Evolutionary conservation across 2,329 filamentous ascomycete genomes (phyloP).

Genomic region (Cladosporium sp.): DNA sequence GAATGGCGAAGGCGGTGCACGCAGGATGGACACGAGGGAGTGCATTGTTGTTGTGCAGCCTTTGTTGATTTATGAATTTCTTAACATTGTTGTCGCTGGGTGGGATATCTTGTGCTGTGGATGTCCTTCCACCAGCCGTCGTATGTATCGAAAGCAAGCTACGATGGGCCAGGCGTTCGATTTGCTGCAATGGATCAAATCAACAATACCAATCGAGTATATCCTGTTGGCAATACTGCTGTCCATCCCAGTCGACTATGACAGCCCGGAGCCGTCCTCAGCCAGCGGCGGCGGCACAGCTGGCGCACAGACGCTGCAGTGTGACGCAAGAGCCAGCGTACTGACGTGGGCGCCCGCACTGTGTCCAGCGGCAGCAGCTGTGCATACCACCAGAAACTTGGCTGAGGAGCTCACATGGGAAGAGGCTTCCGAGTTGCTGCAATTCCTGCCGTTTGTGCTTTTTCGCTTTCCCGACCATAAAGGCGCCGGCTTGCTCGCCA

Average conservation of each 20-base stretch:
- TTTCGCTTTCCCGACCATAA: conserved; percentile 6
- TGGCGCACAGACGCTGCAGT: not conserved
- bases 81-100: conserved; percentile 9
- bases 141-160: not conserved
- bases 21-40: not conserved
- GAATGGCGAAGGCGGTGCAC: conserved; percentile 15
- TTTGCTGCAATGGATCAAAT: not conserved
- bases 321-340: conserved; percentile 2
- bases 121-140: too few species aligned
- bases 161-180: not conserved
- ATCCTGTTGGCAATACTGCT: not conserved
- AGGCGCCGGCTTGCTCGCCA: conserved; percentile 9
- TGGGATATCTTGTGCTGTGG: not conserved
- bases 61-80: not conserved
- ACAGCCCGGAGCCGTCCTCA: not conserved
- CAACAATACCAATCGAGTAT: not conserved
- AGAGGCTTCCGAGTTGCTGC: conserved; percentile 1
- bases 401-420: not conserved
- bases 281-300: not conserved
- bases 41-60: conserved; percentile 2
- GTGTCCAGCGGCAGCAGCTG: not conserved
- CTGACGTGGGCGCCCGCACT: not conserved
- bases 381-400: not conserved
- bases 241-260: not conserved
- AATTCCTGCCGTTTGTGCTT: conserved; percentile 1